Percentiles rank a stretch among this genome's conserved stretches.
These are phyloP conservation scores for Boletus vinaceobasis DNA, from an alignment of 768 basidiomycete genomes.

Conservation along the genomic window DNA sequence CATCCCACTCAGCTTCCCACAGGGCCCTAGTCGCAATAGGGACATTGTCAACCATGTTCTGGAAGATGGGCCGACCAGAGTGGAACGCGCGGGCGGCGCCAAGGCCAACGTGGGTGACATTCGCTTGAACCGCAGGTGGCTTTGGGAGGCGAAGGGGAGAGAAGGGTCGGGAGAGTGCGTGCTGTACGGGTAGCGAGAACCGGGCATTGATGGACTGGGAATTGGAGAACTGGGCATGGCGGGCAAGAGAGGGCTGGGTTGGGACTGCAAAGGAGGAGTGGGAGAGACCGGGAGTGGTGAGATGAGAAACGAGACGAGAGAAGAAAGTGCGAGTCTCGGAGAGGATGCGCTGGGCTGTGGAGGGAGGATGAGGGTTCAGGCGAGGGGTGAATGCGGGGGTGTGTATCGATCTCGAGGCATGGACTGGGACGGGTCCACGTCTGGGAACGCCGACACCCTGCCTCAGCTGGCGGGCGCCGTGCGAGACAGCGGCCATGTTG, in stretches of 20 bases:
- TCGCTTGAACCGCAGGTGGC: slow-evolving; percentile 46
- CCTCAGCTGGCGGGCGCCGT: slow-evolving; percentile 25
- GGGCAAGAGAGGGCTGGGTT: slow-evolving; percentile 9
- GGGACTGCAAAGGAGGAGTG: slow-evolving; percentile 26
- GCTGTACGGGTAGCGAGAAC: slow-evolving; percentile 54
- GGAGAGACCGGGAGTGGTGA: slow-evolving; percentile 52
- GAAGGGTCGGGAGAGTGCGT: slow-evolving; percentile 47
- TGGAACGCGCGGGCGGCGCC: slow-evolving; percentile 76
- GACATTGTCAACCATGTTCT: slow-evolving; percentile 75
- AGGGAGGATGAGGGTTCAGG: slow-evolving; percentile 23
- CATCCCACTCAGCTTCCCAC: slow-evolving; percentile 69
- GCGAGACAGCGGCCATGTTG: slow-evolving; percentile 25
- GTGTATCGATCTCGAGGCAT: slow-evolving; percentile 42
- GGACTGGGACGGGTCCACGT: not conserved
- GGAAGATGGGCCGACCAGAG: slow-evolving; percentile 69
- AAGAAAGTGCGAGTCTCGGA: slow-evolving; percentile 54
- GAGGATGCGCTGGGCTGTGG: slow-evolving; percentile 45
- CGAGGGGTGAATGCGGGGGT: slow-evolving; percentile 36
- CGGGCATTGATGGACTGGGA: slow-evolving; percentile 47
- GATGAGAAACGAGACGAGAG: slow-evolving; percentile 51
- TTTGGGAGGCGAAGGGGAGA: slow-evolving; percentile 55
- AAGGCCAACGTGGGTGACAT: slow-evolving; percentile 66
- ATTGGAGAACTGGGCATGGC: slow-evolving; percentile 15
- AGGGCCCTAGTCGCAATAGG: slow-evolving; percentile 74
- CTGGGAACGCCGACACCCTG: slow-evolving; percentile 18